Conservation (phyloP, 768 basidiomycete genomes). For the Russula dissimulans region DNA sequence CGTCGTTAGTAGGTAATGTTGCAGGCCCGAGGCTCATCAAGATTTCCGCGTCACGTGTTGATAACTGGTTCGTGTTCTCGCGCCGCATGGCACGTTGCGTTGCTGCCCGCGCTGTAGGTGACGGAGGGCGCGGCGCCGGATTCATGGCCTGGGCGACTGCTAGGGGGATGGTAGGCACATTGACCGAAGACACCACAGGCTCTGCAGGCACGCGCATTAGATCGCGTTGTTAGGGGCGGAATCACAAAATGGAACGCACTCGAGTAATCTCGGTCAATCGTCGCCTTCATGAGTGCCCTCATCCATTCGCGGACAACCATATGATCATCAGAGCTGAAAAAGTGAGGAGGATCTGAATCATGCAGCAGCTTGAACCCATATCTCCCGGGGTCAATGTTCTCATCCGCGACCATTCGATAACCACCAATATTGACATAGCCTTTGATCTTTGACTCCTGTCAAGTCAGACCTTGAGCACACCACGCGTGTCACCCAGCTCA, state of each 20-base stretch:
- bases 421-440: conserved; percentile 90
- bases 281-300: conserved; percentile 99
- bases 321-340: conserved; percentile 88
- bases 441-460: conserved; percentile 87
- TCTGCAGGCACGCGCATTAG: conserved; percentile 36
- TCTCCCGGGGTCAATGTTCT: conserved; percentile 82
- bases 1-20: conserved; percentile 21
- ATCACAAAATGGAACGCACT: conserved; percentile 40
- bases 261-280: conserved; percentile 87
- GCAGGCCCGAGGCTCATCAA: conserved; percentile 51
- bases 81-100: conserved; percentile 80
- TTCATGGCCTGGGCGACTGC: conserved; percentile 95
- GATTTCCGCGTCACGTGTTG: conserved; percentile 68
- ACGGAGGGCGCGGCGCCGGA: conserved; percentile 90
- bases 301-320: conserved; percentile 89
- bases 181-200: conserved; percentile 92
- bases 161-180: conserved; percentile 92
- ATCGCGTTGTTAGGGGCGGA: not conserved
- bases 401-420: conserved; percentile 89
- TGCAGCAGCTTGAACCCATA: conserved; percentile 96
- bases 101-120: conserved; percentile 77
- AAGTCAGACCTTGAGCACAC: not conserved
- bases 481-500: not conserved
- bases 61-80: conserved; percentile 77
- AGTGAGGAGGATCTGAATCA: conserved; percentile 78